Evolutionary conservation across 192 early-diverging fungal genomes (phyloP).

Genomic region (Dissophora globulifera): DNA sequence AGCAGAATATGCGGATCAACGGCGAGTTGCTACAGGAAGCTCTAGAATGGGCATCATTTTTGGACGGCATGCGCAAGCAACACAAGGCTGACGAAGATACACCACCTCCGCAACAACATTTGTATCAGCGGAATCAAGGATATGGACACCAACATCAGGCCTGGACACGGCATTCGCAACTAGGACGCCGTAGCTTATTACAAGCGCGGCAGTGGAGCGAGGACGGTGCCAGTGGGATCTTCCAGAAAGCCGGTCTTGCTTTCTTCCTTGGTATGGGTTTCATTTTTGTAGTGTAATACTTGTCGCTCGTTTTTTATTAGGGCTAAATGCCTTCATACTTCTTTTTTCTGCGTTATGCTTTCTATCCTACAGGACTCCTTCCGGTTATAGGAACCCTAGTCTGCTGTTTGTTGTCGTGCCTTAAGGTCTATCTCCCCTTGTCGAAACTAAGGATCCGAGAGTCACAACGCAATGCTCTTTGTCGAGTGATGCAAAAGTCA

Average conservation of each 20-base stretch:
- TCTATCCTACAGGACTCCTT: slow-evolving; percentile 16
- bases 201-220: no score
- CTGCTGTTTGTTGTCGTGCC: slow-evolving; percentile 9
- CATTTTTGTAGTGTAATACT: no score
- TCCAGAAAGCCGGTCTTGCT: neutral
- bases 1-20: slow-evolving; percentile 14
- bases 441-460: neutral
- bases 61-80: neutral
- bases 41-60: neutral
- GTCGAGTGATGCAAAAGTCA: slow-evolving; percentile 6
- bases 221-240: no score
- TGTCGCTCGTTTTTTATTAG: no score
- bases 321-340: no score
- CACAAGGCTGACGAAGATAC: neutral
- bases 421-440: slow-evolving; percentile 20
- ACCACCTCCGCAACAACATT: no score
- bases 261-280: neutral
- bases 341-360: no score
- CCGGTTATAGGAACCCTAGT: slow-evolving; percentile 12
- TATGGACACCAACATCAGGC: no score
- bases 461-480: neutral
- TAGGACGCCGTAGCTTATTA: no score
- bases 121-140: no score
- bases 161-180: no score
- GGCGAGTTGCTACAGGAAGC: neutral